phyloP scores from a whole-genome alignment of 192 early-diverging fungal genomes.

The Kappamyces sp. region DNA sequence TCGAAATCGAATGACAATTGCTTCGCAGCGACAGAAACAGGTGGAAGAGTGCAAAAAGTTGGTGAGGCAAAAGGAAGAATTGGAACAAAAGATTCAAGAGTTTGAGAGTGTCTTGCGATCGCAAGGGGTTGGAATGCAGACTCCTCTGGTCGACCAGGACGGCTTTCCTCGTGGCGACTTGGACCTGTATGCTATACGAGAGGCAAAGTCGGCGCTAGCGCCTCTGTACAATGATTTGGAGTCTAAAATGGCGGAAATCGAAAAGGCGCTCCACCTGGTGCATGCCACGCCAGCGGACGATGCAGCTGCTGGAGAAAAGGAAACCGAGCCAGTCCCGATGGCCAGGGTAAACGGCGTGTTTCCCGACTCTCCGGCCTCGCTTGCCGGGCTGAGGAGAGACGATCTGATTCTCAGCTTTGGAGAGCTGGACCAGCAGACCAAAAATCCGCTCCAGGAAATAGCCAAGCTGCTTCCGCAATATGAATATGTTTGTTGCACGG shows the following conservation, averaged over 20 bases:
- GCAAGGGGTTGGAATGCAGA: constrained; percentile 45
- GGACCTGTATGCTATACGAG: constrained; percentile 53
- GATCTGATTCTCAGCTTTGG: constrained; percentile 29
- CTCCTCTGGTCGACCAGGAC: constrained; percentile 47
- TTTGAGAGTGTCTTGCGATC: not conserved
- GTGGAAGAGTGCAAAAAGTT: constrained; percentile 4
- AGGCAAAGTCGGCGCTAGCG: constrained; percentile 44
- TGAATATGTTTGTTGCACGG: not conserved
- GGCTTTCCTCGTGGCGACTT: constrained; percentile 68
- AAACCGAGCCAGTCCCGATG: constrained; percentile 12
- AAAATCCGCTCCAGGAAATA: not conserved
- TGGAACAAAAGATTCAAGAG: constrained; percentile 16
- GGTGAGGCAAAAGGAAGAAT: constrained; percentile 11
- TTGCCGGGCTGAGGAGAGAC: constrained; percentile 18
- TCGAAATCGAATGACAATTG: constrained; percentile 5
- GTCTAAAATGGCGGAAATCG: constrained; percentile 45
- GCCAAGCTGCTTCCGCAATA: constrained; percentile 5
- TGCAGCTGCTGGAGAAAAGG: constrained; percentile 10
- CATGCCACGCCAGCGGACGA: constrained; percentile 21
- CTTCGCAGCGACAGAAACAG: constrained; percentile 2
- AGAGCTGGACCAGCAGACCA: constrained; percentile 4
- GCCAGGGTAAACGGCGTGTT: constrained; percentile 25
- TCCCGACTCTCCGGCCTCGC: constrained; percentile 27
- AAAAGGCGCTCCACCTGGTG: constrained; percentile 39
- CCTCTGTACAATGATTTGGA: constrained; percentile 8